These are phyloP conservation scores for Diaporthe nobilis DNA, from an alignment of 2,329 filamentous ascomycete species.

Conservation along the genomic window DNA sequence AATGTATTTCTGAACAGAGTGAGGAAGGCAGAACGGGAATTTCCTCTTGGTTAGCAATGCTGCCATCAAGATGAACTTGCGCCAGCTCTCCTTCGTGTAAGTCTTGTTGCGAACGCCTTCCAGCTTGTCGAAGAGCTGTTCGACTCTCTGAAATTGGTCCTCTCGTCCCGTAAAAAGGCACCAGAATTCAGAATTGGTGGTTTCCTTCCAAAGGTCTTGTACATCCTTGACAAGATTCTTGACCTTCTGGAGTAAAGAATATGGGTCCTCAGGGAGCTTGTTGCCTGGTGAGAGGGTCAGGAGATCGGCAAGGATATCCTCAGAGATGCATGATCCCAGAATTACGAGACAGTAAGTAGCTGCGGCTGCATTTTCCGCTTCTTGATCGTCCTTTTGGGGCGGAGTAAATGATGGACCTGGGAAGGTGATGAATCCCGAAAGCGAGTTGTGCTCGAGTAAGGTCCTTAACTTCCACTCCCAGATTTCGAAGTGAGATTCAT, in stretches of 20 bases:
- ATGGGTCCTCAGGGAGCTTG: background rate
- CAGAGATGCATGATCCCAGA: background rate
- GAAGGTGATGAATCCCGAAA: too few species aligned
- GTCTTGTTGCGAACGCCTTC: background rate
- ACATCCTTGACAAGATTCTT: too few species aligned
- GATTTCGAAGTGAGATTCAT: too few species aligned
- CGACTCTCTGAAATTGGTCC: rapidly evolving
- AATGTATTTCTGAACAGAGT: background rate
- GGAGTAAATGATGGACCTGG: too few species aligned
- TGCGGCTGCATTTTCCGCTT: background rate
- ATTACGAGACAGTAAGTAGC: background rate
- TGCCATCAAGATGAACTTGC: background rate
- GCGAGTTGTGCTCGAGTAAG: too few species aligned
- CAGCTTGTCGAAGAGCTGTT: rapidly evolving
- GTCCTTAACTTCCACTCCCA: too few species aligned
- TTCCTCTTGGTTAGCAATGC: background rate
- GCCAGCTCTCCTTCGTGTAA: background rate
- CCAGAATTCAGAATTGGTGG: background rate
- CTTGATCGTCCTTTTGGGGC: too few species aligned
- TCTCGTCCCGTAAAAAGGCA: background rate
- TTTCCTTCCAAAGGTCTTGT: background rate
- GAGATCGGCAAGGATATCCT: background rate
- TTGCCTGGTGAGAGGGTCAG: background rate
- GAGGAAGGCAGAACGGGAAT: background rate
- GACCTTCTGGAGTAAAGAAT: too few species aligned